Evolutionary conservation across 1,139 yeast genomes (phyloP).

Genomic region (Suhomyces maxii): DNA sequence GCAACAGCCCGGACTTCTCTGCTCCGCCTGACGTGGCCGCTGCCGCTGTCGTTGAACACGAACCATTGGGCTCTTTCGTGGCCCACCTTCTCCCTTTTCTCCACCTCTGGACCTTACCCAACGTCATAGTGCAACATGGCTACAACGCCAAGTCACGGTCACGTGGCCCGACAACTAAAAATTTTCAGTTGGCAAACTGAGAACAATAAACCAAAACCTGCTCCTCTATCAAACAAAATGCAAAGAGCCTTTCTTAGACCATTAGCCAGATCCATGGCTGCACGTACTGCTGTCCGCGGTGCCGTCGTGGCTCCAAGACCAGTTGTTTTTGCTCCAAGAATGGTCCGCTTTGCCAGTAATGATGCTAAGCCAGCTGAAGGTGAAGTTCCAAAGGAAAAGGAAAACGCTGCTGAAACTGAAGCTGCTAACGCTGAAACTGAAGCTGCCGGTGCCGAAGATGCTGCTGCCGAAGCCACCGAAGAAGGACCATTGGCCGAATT

Average conservation of each 20-base stretch:
- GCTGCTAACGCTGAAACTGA: constrained; percentile 17
- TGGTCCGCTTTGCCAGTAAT: constrained; percentile 26
- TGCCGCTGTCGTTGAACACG: too few species aligned
- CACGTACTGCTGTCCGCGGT: constrained; percentile 19
- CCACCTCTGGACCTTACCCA: too few species aligned
- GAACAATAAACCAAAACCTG: neutral
- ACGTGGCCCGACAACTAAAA: constrained; percentile 8
- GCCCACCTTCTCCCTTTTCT: too few species aligned
- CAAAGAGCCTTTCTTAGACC: constrained; percentile 33
- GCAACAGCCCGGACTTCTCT: too few species aligned
- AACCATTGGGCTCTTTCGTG: too few species aligned
- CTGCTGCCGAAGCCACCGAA: constrained; percentile 8
- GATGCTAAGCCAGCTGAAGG: constrained; percentile 18
- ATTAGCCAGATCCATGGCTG: constrained; percentile 26
- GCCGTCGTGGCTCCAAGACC: constrained; percentile 22
- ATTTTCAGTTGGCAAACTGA: constrained; percentile 2
- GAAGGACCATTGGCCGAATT: constrained; percentile 35
- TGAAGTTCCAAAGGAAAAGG: constrained; percentile 11
- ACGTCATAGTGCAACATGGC: too few species aligned
- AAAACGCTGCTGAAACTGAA: constrained; percentile 8
- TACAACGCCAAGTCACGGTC: neutral
- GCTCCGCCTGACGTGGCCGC: too few species aligned
- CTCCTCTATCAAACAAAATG: constrained; percentile 18
- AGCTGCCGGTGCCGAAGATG: constrained; percentile 11
- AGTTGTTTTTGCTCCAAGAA: constrained; percentile 16